Percentiles rank a stretch among this genome's conserved stretches.
These are phyloP conservation scores for Lanmaoa pseudosensibilis DNA, from an alignment of 768 basidiomycete genomes.

Conservation along the genomic window DNA sequence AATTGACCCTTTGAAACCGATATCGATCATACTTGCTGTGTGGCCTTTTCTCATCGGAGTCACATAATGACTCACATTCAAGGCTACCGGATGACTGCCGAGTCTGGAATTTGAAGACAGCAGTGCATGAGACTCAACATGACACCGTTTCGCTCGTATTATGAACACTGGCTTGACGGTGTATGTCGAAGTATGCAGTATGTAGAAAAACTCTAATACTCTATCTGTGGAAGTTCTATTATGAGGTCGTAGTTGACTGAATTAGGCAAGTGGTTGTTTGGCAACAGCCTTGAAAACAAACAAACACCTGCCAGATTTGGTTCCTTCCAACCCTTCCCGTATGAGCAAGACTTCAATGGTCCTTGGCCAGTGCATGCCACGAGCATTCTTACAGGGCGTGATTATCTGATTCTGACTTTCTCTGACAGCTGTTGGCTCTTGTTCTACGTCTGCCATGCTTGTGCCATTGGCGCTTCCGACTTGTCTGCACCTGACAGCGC, in stretches of 20 bases:
- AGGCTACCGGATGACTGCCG: no score
- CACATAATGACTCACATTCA: no score
- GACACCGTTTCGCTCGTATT: background rate
- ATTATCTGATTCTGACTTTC: background rate
- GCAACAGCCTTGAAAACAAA: slow-evolving; percentile 32
- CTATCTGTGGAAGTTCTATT: no score
- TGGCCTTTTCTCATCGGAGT: background rate
- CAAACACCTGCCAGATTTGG: slow-evolving; percentile 24
- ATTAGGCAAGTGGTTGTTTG: slow-evolving; percentile 23
- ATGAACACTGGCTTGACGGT: background rate
- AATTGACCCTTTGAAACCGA: no score
- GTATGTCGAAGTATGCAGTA: background rate
- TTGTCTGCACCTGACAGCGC: slow-evolving; percentile 14
- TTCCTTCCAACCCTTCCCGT: background rate
- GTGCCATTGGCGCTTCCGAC: slow-evolving; percentile 26
- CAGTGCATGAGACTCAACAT: background rate
- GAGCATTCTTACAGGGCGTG: background rate
- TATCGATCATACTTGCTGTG: background rate
- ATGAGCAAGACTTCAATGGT: slow-evolving; percentile 5
- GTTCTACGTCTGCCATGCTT: slow-evolving; percentile 16
- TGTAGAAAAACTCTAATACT: background rate
- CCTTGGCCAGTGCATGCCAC: slow-evolving; percentile 7
- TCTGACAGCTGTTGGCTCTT: background rate
- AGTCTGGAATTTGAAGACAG: background rate
- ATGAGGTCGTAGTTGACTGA: background rate